Conservation (phyloP, 768 basidiomycete species). For the Tulasnella sp. region DNA sequence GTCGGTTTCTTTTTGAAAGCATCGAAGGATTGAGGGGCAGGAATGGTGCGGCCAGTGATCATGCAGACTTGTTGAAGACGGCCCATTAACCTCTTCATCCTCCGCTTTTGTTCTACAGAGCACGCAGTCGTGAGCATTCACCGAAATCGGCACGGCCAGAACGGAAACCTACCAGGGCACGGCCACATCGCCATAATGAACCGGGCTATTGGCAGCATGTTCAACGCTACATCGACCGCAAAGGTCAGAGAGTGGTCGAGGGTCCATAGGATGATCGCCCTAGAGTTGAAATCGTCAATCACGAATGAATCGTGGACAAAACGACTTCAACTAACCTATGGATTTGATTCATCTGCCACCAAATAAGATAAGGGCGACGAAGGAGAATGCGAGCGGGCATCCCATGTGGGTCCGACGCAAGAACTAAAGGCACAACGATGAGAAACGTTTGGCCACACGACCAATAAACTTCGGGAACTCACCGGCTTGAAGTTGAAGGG, state of each 20-base stretch:
- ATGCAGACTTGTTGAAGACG: not conserved
- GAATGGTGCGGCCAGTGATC: not conserved
- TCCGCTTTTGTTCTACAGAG: not conserved
- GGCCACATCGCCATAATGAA: conserved; percentile 14
- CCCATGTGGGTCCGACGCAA: not conserved
- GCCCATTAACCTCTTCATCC: not conserved
- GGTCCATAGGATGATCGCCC: conserved; percentile 7
- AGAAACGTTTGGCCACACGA: not conserved
- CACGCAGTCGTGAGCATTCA: not conserved
- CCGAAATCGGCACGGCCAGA: not conserved
- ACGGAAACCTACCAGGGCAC: conserved; percentile 16
- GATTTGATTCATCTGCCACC: conserved; percentile 23
- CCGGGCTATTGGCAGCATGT: conserved; percentile 12
- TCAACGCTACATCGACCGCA: conserved; percentile 19
- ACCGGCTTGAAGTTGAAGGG: conserved; percentile 7
- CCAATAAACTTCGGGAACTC: not conserved
- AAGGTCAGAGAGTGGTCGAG: conserved; percentile 18
- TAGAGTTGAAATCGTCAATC: not conserved
- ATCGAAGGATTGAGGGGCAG: not conserved
- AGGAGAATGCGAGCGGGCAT: not conserved
- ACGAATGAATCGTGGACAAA: not conserved
- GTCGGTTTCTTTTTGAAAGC: not conserved
- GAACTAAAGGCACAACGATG: not conserved
- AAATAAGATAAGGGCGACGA: conserved; percentile 21
- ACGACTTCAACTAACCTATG: not conserved